Percentiles rank a stretch among this genome's conserved stretches.
These are phyloP conservation scores for Stephanodiscus triporus DNA, from an alignment of 108 stramenopile genomes.

Conservation along the genomic window DNA sequence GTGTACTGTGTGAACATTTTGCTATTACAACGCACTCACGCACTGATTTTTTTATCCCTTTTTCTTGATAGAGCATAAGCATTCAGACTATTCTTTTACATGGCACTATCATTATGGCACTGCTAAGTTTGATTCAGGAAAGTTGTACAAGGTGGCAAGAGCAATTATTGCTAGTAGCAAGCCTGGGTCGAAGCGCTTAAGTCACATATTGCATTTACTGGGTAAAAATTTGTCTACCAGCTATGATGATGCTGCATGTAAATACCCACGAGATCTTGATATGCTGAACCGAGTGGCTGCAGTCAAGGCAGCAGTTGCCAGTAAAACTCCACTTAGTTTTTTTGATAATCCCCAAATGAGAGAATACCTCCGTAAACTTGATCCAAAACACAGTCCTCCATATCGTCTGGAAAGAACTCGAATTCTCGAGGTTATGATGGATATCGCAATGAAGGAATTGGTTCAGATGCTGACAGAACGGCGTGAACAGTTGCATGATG, in stretches of 20 bases:
- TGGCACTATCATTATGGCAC: conserved; percentile 21
- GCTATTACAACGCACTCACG: neutral
- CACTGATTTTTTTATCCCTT: neutral
- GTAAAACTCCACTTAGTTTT: conserved; percentile 13
- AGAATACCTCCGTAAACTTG: conserved; percentile 3
- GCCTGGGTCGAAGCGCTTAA: neutral
- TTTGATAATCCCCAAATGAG: conserved; percentile 15
- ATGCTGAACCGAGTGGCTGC: conserved; percentile 14
- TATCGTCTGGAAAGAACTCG: conserved; percentile 15
- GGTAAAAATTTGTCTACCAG: neutral
- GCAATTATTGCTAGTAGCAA: neutral
- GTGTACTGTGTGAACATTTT: neutral
- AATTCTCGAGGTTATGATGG: conserved; percentile 19
- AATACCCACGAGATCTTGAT: conserved; percentile 14
- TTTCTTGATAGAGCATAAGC: conserved; percentile 19
- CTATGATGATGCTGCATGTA: neutral
- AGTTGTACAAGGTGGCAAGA: conserved; percentile 4
- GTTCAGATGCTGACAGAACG: conserved; percentile 9
- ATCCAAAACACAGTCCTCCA: conserved; percentile 17
- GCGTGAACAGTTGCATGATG: conserved; percentile 1
- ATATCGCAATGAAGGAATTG: conserved; percentile 7
- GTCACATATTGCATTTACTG: neutral
- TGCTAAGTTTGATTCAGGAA: conserved; percentile 8
- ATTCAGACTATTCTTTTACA: conserved; percentile 13
- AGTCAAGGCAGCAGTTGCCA: conserved; percentile 4